Percentiles rank a stretch among this genome's conserved stretches.
These are phyloP conservation scores for Clitocybe nebularis DNA, from an alignment of 1,284 basidiomycete genomes.

Conservation along the genomic window DNA sequence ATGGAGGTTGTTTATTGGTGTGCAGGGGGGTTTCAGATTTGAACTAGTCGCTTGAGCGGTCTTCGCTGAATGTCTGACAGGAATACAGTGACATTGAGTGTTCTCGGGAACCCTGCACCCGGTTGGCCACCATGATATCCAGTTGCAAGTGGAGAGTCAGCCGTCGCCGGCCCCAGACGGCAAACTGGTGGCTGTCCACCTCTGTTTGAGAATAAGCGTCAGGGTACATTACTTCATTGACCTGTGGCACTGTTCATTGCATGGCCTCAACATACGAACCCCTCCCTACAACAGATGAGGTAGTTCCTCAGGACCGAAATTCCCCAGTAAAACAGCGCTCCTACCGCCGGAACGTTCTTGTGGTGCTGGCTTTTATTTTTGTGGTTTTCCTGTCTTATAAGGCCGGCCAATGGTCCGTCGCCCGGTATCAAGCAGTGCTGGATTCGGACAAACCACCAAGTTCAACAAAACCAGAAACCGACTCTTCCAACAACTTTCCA, in stretches of 20 bases:
- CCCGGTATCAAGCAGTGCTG: slow-evolving; percentile 9
- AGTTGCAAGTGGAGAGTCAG: too few relatives aligned
- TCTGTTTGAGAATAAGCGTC: too few relatives aligned
- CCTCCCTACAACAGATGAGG: slow-evolving; percentile 17
- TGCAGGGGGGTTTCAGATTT: too few relatives aligned
- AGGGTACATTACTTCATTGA: too few relatives aligned
- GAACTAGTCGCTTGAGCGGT: too few relatives aligned
- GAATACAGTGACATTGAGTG: too few relatives aligned
- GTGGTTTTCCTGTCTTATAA: slow-evolving; percentile 41
- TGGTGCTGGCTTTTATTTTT: slow-evolving; percentile 31
- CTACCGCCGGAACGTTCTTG: slow-evolving; percentile 21
- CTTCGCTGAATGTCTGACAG: too few relatives aligned
- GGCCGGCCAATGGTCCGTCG: slow-evolving; percentile 39
- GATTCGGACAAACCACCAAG: slow-evolving; percentile 12
- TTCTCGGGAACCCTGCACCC: too few relatives aligned
- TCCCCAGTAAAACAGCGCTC: slow-evolving; percentile 1
- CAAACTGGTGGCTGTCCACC: slow-evolving; percentile 3
- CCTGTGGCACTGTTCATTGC: too few relatives aligned
- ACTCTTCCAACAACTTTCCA: slow-evolving; percentile 13
- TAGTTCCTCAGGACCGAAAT: slow-evolving; percentile 1
- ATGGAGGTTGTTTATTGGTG: too few relatives aligned
- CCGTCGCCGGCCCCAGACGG: too few relatives aligned
- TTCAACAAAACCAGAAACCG: slow-evolving; percentile 8
- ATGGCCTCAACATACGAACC: slow-evolving; percentile 15
- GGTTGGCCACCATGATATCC: too few relatives aligned